Base-by-base conservation (phyloP, 352 stramenopile species). In the Phytophthora hybrid region DNA sequence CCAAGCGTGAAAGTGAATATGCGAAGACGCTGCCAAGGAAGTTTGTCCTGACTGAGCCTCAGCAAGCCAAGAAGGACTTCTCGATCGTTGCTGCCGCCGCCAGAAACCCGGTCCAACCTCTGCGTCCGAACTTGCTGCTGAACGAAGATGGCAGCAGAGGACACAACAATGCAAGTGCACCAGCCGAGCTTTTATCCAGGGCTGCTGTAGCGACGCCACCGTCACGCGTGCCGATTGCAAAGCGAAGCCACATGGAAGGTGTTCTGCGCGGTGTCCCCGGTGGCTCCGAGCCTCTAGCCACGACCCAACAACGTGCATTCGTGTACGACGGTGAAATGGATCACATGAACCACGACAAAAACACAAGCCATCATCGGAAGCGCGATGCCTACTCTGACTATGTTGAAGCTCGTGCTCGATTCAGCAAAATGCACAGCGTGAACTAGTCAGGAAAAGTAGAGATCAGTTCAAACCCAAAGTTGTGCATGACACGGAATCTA, bases 341-440 rank as follows among this genome's bases (percentile, higher is more conserved):
- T n/a, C 76, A 65, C 11, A 93, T 94, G 86, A 94, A 94, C 71
- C 69, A 68, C 46, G 74, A 86, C 55, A 96, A 94, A 73, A 77
- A 95, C 69, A 88, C 79, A 47, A 82, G 76, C 26, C 85, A 89
- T 65, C 86, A 92, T 66, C 88, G 90, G 57, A 96, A 96, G 72
- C 88, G 89, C 49, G 90, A 96, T 63, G 78, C 87, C 44, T 94
- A 96, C 81, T 96, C 90, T 8, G 90, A 95, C 59, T 96, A 96
- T 62, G 88, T 96, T 58, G 90, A 96, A 68, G 90, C 90, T n/a
- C 84, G 88, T 52, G 90, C 88, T 31, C 85, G 90, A 18, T 96
- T 96, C 77, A 95, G 88, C 70, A 96, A 96, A 73, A 95, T 96
- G 88, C 90, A 96, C 74, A 95, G 88, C 59, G 90, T 96, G 19